These are phyloP conservation scores for Alternaria ethzedia DNA, from an alignment of 2,329 filamentous ascomycete genomes.

Conservation along the genomic window DNA sequence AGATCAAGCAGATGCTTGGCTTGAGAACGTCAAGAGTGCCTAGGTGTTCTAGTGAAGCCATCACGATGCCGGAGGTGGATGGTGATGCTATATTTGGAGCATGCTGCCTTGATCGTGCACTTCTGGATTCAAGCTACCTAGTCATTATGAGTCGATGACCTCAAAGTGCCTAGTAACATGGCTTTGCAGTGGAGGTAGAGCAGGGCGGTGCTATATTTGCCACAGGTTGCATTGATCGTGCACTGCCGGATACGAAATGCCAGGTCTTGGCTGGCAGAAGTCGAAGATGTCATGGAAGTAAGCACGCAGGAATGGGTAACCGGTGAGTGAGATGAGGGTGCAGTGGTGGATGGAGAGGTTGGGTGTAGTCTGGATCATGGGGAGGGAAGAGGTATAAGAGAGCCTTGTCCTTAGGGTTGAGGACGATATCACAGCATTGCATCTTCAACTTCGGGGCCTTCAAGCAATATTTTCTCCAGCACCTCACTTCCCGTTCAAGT, in stretches of 20 bases:
- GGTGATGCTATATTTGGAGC: neutral
- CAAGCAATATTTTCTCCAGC: neutral
- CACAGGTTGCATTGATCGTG: neutral
- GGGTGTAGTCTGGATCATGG: neutral
- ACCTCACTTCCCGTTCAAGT: too few relatives aligned
- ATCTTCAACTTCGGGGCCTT: neutral
- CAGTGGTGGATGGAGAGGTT: neutral
- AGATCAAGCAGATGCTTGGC: neutral
- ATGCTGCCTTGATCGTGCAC: neutral
- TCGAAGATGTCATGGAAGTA: conserved; percentile 11
- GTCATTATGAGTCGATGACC: neutral
- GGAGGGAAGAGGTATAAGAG: neutral
- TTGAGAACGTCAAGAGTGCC: neutral
- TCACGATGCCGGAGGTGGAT: neutral
- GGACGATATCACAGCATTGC: neutral
- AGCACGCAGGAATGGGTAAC: neutral
- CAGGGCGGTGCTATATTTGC: neutral
- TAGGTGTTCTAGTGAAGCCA: neutral
- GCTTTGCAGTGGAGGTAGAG: neutral
- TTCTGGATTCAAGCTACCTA: neutral
- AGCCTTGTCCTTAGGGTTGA: neutral
- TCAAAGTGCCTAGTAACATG: neutral
- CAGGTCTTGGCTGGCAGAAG: neutral
- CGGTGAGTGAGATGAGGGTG: neutral
- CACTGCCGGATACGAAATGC: neutral